A percentile compares a stretch with the other conserved stretches of the same genome.
phyloP scores from a whole-genome alignment of 2,329 filamentous ascomycete species.

The Fusarium lateritium region DNA sequence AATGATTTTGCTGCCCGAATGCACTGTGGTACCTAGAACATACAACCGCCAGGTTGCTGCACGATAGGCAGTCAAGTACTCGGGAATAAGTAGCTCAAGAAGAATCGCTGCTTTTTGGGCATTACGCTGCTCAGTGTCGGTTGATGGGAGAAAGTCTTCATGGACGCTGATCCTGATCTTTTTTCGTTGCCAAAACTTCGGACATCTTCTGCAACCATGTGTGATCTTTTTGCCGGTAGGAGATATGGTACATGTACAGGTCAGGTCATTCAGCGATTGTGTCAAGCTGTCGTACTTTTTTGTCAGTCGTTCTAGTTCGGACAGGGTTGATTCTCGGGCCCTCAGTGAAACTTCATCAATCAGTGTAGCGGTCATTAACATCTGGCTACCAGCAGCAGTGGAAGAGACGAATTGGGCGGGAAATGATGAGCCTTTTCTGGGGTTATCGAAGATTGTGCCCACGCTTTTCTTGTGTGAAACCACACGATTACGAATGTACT shows the following conservation, averaged over 20 bases:
- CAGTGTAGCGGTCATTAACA: neutral
- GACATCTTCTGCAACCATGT: constrained; percentile 36
- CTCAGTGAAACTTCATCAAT: constrained; percentile 11
- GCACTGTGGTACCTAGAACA: constrained; percentile 9
- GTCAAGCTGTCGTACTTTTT: constrained; percentile 36
- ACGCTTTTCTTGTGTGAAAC: constrained; percentile 9
- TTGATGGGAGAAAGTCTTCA: constrained; percentile 48
- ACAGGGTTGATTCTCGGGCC: neutral
- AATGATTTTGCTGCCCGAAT: neutral
- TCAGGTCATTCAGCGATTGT: constrained; percentile 5
- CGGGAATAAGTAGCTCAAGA: constrained; percentile 60
- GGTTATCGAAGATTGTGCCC: constrained; percentile 64
- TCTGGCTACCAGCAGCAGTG: neutral
- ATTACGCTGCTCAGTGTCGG: neutral
- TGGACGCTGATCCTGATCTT: constrained; percentile 36
- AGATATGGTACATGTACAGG: constrained; percentile 34
- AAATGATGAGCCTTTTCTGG: constrained; percentile 41
- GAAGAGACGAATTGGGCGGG: constrained; percentile 1
- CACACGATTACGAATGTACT: constrained; percentile 39
- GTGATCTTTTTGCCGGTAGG: neutral
- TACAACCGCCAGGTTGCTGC: constrained; percentile 34
- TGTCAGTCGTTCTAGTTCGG: constrained; percentile 1
- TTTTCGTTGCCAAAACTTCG: constrained; percentile 22
- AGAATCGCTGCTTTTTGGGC: constrained; percentile 61
- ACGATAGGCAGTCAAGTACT: constrained; percentile 59